Percentiles rank a stretch among this genome's conserved stretches.
These are phyloP conservation scores for Saturnispora hagleri DNA, from an alignment of 805 yeast species.

Conservation along the genomic window DNA sequence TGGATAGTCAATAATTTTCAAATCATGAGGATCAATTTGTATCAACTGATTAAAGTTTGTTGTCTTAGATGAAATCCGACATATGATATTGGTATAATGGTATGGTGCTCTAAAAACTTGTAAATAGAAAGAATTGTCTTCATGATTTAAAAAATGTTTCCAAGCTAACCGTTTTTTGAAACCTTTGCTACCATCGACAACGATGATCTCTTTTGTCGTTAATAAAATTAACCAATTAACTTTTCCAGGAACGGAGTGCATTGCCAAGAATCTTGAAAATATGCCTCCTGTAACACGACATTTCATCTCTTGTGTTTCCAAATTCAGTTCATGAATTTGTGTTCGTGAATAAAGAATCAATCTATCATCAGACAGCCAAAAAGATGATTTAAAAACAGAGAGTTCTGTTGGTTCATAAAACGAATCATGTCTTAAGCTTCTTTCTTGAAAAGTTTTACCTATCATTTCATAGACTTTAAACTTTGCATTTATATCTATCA, in stretches of 20 bases:
- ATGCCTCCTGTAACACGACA: slow-evolving; percentile 40
- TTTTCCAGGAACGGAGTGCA: slow-evolving; percentile 22
- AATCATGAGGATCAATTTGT: slow-evolving; percentile 22
- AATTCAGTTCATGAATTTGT: slow-evolving; percentile 29
- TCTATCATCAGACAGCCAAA: slow-evolving; percentile 33
- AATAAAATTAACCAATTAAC: slow-evolving; percentile 37
- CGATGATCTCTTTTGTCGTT: slow-evolving; percentile 57
- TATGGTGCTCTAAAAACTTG: slow-evolving; percentile 14
- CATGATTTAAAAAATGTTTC: slow-evolving; percentile 55
- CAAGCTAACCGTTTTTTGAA: slow-evolving; percentile 52
- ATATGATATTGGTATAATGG: slow-evolving; percentile 12
- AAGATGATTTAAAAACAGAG: slow-evolving; percentile 45
- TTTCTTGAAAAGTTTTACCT: slow-evolving; percentile 2
- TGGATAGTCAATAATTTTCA: slow-evolving; percentile 17
- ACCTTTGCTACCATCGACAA: slow-evolving; percentile 33
- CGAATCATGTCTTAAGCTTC: slow-evolving; percentile 11
- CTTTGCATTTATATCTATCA: slow-evolving; percentile 45
- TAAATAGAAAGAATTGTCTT: slow-evolving; percentile 46
- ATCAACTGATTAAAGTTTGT: slow-evolving; percentile 23
- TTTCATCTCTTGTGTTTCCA: slow-evolving; percentile 19
- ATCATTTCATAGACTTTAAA: slow-evolving; percentile 33
- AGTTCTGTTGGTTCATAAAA: slow-evolving; percentile 40
- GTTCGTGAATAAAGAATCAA: slow-evolving; percentile 36
- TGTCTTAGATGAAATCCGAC: slow-evolving; percentile 25
- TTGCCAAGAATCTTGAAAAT: slow-evolving; percentile 46